Evolutionary conservation across 345 rosid genomes (phyloP).

Genomic region (Garcia nutans): DNA sequence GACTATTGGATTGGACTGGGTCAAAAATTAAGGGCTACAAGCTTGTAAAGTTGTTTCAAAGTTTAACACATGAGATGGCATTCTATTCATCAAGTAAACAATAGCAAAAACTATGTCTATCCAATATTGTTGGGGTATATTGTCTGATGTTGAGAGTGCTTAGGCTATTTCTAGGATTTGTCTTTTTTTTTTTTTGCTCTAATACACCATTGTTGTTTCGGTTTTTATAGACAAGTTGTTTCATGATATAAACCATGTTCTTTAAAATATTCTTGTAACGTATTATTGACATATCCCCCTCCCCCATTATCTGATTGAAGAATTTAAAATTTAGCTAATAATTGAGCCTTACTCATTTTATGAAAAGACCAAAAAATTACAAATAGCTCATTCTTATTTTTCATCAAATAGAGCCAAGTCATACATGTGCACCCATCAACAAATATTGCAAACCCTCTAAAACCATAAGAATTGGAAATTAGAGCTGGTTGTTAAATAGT

Average conservation of each 20-base stretch:
- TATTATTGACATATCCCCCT: not conserved
- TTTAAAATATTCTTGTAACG: not conserved
- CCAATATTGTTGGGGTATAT: not conserved
- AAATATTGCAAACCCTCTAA: not conserved
- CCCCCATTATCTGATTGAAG: not conserved
- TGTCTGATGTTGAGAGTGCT: not conserved
- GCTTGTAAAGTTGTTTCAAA: no score
- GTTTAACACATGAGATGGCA: not conserved
- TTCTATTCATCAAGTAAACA: no score
- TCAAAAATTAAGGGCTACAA: no score
- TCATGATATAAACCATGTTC: not conserved
- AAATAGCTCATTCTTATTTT: not conserved
- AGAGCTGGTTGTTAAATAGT: no score
- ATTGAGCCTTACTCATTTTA: not conserved
- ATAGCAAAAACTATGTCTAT: not conserved
- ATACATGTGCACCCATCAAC: conserved; percentile 8
- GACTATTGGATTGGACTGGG: no score
- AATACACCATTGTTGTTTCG: not conserved
- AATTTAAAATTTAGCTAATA: not conserved
- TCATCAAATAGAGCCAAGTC: conserved; percentile 1
- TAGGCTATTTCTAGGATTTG: no score
- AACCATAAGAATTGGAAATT: fast-evolving
- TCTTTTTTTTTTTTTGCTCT: no score
- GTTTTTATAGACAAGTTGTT: not conserved
- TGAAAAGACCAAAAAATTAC: not conserved